phyloP scores from a whole-genome alignment of 2,329 filamentous ascomycete genomes.

The Sarocladiaceae sp. region DNA sequence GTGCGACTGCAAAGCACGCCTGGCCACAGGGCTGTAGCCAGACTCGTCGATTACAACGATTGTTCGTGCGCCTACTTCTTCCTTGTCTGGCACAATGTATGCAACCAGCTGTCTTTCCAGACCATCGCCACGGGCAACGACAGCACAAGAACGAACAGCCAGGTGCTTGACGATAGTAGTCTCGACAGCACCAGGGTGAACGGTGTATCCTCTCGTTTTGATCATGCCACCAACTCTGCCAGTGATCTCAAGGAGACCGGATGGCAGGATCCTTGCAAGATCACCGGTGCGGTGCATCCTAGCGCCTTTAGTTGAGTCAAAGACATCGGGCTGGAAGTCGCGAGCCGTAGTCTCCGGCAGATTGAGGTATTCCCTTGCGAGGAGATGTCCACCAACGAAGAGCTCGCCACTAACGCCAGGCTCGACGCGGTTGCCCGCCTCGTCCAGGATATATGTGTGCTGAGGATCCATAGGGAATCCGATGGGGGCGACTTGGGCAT shows the following conservation, averaged over 20 bases:
- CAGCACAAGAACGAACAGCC: conserved; percentile 64
- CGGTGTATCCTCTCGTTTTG: conserved; percentile 72
- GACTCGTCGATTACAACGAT: conserved; percentile 60
- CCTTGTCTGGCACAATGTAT: conserved; percentile 65
- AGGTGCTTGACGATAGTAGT: conserved; percentile 63
- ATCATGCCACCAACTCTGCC: conserved; percentile 75
- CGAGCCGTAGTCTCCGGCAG: conserved; percentile 70
- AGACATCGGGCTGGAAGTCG: conserved; percentile 63
- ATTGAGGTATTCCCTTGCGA: conserved; percentile 74
- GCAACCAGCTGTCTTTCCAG: conserved; percentile 70
- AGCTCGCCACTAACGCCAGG: conserved; percentile 63
- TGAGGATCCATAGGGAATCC: conserved; percentile 62
- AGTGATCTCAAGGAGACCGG: conserved; percentile 66
- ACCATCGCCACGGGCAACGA: conserved; percentile 69
- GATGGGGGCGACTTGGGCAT: conserved; percentile 65
- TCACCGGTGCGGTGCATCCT: conserved; percentile 74
- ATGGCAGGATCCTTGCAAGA: conserved; percentile 59
- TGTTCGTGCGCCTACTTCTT: conserved; percentile 52
- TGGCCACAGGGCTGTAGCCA: conserved; percentile 63
- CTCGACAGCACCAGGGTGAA: conserved; percentile 71
- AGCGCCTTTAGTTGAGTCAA: conserved; percentile 50
- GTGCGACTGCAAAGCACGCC: conserved; percentile 56
- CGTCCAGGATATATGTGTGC: conserved; percentile 67
- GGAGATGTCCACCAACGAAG: conserved; percentile 65
- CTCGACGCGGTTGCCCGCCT: conserved; percentile 58